A percentile compares a stretch with the other conserved stretches of the same genome.
phyloP scores from a whole-genome alignment of 768 basidiomycete genomes.

The Megacollybia marginata region DNA sequence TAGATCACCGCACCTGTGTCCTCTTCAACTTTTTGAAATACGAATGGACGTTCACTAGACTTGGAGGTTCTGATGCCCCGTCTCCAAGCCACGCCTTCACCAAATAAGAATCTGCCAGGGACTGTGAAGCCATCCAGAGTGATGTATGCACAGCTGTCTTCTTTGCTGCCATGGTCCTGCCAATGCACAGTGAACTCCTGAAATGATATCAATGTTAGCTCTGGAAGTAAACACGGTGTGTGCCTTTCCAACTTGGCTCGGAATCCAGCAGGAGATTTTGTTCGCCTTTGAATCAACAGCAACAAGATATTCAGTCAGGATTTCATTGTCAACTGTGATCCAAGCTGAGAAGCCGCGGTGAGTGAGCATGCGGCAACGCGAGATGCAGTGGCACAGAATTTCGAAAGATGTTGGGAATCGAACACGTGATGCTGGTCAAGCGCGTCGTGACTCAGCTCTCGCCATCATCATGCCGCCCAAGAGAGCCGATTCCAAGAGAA shows the following conservation, averaged over 20 bases:
- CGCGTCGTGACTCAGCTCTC: too few species aligned
- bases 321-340: slow-evolving; percentile 45
- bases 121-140: slow-evolving; percentile 57
- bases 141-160: slow-evolving; percentile 54
- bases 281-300: slow-evolving; percentile 35
- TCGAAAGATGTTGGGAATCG: too few species aligned
- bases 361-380: slow-evolving; percentile 32
- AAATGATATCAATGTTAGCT: neutral
- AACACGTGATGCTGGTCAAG: too few species aligned
- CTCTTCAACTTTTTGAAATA: slow-evolving; percentile 38
- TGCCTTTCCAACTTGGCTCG: slow-evolving; percentile 52
- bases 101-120: slow-evolving; percentile 56
- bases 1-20: slow-evolving; percentile 24
- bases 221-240: neutral
- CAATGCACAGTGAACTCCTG: slow-evolving; percentile 59
- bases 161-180: slow-evolving; percentile 48
- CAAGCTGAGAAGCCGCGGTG: slow-evolving; percentile 65
- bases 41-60: slow-evolving; percentile 50
- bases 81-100: slow-evolving; percentile 47
- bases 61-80: slow-evolving; percentile 44
- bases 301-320: slow-evolving; percentile 49
- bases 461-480: neutral
- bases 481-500: slow-evolving; percentile 17
- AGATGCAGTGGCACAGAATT: neutral
- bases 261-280: slow-evolving; percentile 62